phyloP scores from a whole-genome alignment of 345 rosid genomes.

The Camelina laxa region DNA sequence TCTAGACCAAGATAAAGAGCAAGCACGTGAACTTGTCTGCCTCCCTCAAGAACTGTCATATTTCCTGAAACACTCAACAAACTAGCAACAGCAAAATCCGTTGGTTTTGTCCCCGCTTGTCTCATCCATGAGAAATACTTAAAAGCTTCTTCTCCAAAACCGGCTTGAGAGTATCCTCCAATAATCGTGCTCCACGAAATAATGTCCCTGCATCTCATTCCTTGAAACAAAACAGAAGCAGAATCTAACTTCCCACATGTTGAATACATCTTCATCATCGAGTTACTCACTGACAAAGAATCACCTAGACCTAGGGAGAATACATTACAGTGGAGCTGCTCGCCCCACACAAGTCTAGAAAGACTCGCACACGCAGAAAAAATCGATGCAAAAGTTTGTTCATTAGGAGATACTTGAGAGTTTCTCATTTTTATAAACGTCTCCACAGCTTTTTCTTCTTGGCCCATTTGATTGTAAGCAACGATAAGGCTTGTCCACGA shows the following conservation, averaged over 20 bases:
- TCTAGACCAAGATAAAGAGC: slow-evolving; percentile 65
- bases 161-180: slow-evolving; percentile 72
- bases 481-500: slow-evolving; percentile 80
- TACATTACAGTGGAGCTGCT: slow-evolving; percentile 80
- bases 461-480: slow-evolving; percentile 61
- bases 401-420: slow-evolving; percentile 65
- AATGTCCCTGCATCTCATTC: slow-evolving; percentile 62
- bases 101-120: slow-evolving; percentile 73
- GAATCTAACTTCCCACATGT: slow-evolving; percentile 62
- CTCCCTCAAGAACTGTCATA: slow-evolving; percentile 79
- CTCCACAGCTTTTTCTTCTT: slow-evolving; percentile 60
- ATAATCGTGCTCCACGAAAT: slow-evolving; percentile 92
- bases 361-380: slow-evolving; percentile 69
- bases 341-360: slow-evolving; percentile 70
- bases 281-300: slow-evolving; percentile 66
- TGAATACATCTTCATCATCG: slow-evolving; percentile 71
- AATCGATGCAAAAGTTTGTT: slow-evolving; percentile 68
- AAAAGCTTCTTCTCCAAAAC: slow-evolving; percentile 71
- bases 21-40: slow-evolving; percentile 79
- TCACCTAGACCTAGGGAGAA: slow-evolving; percentile 54
- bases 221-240: slow-evolving; percentile 61
- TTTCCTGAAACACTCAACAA: slow-evolving; percentile 79
- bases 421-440: slow-evolving; percentile 64
- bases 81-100: slow-evolving; percentile 76
- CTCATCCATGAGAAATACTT: slow-evolving; percentile 77